Base-by-base conservation (phyloP, 1,284 basidiomycete species). In the Cystobasidium slooffiae region DNA sequence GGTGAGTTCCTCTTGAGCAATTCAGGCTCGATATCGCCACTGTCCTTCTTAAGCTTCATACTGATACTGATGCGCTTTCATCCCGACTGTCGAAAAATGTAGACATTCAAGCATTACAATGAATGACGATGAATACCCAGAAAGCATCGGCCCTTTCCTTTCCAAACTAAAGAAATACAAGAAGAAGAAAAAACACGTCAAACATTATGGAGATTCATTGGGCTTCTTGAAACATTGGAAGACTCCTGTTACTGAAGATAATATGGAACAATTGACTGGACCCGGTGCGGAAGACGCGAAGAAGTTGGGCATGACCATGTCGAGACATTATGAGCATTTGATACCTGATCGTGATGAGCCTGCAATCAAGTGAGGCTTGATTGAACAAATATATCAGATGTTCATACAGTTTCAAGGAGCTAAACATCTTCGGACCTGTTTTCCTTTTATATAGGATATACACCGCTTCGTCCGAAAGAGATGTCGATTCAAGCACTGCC, bases 251-350 rank as follows among this genome's bases (percentile, higher is more conserved):
- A 88, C 89, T 85, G 85, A 91, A 68, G 84, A 85, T 51, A 92
- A 91, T 80, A 85, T 96, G 55, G 91, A 95, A 77, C 88, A 89
- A 9, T 83, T 96, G 75, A 83, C 82, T 16, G 78, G 80, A 49
- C 78, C 80, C 7, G 84, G 84, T 1, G 80, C 77, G 55, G 76
- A 79, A 20, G 84, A 84, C 76, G 81, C 84, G 16, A 76, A 78
- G 55, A 80, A 53, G 16, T 76, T 83, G 10, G 84, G 84, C 4
- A 78, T 81, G 68, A 76, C 80, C 56, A 78, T 84, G 58, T 62
- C 82, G 37, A 76, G 81, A 47, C 78, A 82, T 62, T 84, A 84
- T 76, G 75, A 78, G 16, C 68, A 76, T 47, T 79, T 85, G 0
- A 79, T 84, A 75, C 84, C 84, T 0, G 76, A 81, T 10, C 77